Conservation (phyloP, 768 basidiomycete species). For the Kwoniella sp. region DNA sequence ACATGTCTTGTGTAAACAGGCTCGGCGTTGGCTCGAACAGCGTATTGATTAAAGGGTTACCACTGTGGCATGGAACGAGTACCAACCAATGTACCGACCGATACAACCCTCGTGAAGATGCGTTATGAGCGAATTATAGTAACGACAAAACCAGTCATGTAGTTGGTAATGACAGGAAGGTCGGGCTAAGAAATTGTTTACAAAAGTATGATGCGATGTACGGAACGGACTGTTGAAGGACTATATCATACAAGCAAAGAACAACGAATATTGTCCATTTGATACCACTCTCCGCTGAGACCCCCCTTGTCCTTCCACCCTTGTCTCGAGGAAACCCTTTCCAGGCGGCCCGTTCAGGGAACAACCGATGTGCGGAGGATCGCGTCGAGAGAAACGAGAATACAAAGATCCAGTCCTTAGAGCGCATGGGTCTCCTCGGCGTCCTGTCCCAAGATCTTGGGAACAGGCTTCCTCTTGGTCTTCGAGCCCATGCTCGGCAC, state of each 20-base stretch:
- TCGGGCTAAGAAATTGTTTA: not conserved
- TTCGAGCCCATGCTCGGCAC: conserved; percentile 16
- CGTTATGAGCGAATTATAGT: not conserved
- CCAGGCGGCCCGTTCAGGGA: no score
- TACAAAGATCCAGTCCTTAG: no score
- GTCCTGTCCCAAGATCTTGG: conserved; percentile 2
- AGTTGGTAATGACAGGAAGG: not conserved
- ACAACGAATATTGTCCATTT: not conserved
- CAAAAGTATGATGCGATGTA: not conserved
- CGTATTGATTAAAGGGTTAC: no score
- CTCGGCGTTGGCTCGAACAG: no score
- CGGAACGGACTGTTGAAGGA: no score
- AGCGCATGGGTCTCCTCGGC: not conserved
- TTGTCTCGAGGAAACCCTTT: no score
- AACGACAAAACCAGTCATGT: not conserved
- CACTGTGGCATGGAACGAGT: not conserved
- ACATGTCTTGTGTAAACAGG: no score
- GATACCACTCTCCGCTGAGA: not conserved
- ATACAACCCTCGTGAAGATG: not conserved
- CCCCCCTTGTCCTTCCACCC: no score
- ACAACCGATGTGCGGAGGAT: no score
- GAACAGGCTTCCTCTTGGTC: conserved; percentile 31
- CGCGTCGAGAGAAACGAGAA: no score
- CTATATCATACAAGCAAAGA: not conserved
- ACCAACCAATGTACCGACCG: no score